A percentile compares a stretch with the other conserved stretches of the same genome.
phyloP scores from a whole-genome alignment of 2,329 filamentous ascomycete genomes.

The Colletotrichum cuscutae region DNA sequence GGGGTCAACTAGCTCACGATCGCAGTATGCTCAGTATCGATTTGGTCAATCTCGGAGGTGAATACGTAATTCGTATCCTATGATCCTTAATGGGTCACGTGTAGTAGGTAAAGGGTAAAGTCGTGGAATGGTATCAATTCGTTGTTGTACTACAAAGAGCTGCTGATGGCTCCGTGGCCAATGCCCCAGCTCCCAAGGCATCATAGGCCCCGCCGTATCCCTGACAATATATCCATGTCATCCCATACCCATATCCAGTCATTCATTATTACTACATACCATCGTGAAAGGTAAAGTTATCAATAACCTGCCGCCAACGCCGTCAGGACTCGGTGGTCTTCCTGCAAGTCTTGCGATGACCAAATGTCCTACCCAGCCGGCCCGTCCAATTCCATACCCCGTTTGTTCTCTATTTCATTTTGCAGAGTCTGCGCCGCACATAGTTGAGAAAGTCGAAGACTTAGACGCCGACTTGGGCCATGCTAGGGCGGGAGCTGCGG shows the following conservation, averaged over 20 bases:
- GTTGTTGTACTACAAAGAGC: neutral
- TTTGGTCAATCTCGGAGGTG: too few species aligned
- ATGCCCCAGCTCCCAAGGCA: neutral
- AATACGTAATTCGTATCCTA: accelerated
- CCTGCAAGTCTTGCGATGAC: neutral
- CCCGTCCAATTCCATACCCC: neutral
- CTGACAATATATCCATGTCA: constrained; percentile 22
- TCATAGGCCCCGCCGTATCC: constrained; percentile 15
- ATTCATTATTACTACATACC: constrained; percentile 28
- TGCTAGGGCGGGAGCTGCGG: constrained; percentile 57
- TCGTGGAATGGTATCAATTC: constrained; percentile 8
- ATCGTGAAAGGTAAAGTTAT: constrained; percentile 27
- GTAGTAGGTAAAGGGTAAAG: neutral
- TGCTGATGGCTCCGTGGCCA: neutral
- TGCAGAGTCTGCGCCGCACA: neutral
- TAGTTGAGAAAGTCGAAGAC: neutral
- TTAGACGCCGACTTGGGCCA: constrained; percentile 67
- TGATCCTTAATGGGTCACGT: accelerated
- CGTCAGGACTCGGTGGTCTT: neutral
- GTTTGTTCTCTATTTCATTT: neutral
- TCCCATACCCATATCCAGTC: constrained; percentile 19
- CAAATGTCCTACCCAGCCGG: neutral
- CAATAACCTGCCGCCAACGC: constrained; percentile 24
- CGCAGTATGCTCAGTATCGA: neutral
- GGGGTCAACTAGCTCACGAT: neutral